Percentiles rank a stretch among this genome's conserved stretches.
Evolutionary conservation across 768 basidiomycete species (phyloP).

Genomic region (Russula sp.): DNA sequence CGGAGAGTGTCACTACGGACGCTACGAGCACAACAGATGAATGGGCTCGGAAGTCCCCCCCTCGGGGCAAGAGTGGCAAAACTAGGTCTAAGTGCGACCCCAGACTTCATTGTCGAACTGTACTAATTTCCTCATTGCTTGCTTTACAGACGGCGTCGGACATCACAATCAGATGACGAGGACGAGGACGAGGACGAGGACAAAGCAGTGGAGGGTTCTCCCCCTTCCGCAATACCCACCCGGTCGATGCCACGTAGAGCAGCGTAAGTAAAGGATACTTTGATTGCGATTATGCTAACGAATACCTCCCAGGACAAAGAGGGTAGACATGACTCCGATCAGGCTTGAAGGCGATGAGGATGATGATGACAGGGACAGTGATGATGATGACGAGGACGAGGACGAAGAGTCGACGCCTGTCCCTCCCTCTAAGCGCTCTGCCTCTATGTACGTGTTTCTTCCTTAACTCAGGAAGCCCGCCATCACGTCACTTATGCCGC

Average conservation of each 20-base stretch:
- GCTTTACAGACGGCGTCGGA: conserved; percentile 41
- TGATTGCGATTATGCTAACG: conserved; percentile 32
- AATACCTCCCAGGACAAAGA: conserved; percentile 22
- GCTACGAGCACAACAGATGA: conserved; percentile 33
- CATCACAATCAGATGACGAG: conserved; percentile 46
- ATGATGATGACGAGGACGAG: conserved; percentile 18
- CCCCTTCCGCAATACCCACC: conserved; percentile 36
- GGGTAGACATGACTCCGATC: conserved; percentile 19
- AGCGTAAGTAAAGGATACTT: conserved; percentile 38
- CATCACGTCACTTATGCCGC: not conserved
- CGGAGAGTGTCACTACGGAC: conserved; percentile 47
- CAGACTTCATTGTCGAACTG: not conserved
- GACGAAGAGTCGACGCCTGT: conserved; percentile 20
- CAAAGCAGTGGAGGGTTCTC: conserved; percentile 28
- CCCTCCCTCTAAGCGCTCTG: conserved; percentile 11
- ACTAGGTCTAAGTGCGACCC: conserved; percentile 26
- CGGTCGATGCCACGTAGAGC: conserved; percentile 50
- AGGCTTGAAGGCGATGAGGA: conserved; percentile 25
- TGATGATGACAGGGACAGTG: conserved; percentile 31
- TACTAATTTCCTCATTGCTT: not conserved
- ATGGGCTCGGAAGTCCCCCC: conserved; percentile 20
- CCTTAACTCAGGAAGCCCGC: not conserved
- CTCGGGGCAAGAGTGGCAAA: conserved; percentile 32
- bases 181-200: conserved; percentile 30
- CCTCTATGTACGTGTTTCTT: not conserved